These are phyloP conservation scores for Aristolochia fimbriata DNA, from an alignment of 164 flowering plant genomes.

Conservation along the genomic window DNA sequence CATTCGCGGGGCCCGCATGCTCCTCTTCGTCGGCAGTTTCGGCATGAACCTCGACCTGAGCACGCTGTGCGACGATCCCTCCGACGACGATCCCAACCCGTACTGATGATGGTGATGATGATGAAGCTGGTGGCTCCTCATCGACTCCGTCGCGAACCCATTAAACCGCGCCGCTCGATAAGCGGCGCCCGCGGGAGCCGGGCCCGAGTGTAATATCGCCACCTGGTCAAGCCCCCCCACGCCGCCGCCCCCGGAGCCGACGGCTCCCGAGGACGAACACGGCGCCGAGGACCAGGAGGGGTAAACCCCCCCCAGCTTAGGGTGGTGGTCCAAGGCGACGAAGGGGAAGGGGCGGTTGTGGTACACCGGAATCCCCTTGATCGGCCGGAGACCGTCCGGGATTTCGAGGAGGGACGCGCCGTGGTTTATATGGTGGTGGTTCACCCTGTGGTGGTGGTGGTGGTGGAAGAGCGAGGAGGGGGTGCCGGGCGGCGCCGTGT, in stretches of 20 bases:
- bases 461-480: constrained; percentile 7
- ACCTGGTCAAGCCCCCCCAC: constrained; percentile 24
- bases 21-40: constrained; percentile 40
- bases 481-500: constrained; percentile 6
- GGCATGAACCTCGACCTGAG: constrained; percentile 49
- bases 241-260: background rate
- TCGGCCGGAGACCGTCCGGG: constrained; percentile 28
- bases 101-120: constrained; percentile 22
- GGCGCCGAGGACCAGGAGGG: constrained; percentile 15
- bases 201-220: constrained; percentile 21
- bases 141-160: constrained; percentile 27
- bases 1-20: constrained; percentile 69
- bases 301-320: constrained; percentile 23
- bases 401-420: constrained; percentile 25
- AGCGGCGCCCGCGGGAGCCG: constrained; percentile 10
- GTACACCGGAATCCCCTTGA: constrained; percentile 61
- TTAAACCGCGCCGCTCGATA: constrained; percentile 28
- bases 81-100: constrained; percentile 21
- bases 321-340: constrained; percentile 19
- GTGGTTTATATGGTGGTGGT: constrained; percentile 13
- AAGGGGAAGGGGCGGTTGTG: constrained; percentile 47
- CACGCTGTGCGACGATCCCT: constrained; percentile 17
- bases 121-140: constrained; percentile 18
- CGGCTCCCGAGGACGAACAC: constrained; percentile 8
- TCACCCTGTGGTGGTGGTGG: constrained; percentile 2